phyloP scores from a whole-genome alignment of 2,329 filamentous ascomycete species.

The Monosporascus sp. region DNA sequence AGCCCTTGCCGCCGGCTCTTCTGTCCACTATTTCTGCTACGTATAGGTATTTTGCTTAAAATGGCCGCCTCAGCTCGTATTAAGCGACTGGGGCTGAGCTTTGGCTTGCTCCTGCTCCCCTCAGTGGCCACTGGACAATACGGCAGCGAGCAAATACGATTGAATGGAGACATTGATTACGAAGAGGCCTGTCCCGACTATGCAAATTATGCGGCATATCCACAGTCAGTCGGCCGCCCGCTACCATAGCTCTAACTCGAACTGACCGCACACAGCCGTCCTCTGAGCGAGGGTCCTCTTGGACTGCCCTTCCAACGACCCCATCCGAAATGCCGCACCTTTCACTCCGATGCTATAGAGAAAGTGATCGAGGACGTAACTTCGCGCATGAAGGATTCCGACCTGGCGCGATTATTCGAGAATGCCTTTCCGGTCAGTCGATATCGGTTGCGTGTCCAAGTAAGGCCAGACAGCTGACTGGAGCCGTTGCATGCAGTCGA shows the following conservation, averaged over 20 bases:
- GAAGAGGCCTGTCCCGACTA: conserved; percentile 59
- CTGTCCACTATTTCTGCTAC: no score
- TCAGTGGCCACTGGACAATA: conserved; percentile 13
- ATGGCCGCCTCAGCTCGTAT: no score
- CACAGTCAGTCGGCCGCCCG: conserved; percentile 44
- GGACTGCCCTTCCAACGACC: conserved; percentile 83
- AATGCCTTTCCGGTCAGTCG: conserved; percentile 70
- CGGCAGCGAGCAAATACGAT: conserved; percentile 26
- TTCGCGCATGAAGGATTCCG: conserved; percentile 72
- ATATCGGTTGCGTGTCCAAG: neutral
- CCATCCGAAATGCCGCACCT: conserved; percentile 75
- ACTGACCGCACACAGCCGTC: conserved; percentile 48
- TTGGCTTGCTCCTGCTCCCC: conserved; percentile 6
- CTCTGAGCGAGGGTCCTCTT: conserved; percentile 74
- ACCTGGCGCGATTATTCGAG: conserved; percentile 87
- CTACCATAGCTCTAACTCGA: conserved; percentile 6
- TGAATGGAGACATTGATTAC: conserved; percentile 26
- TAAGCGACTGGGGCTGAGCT: no score
- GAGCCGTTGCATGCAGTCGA: conserved; percentile 45
- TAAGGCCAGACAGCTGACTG: conserved; percentile 5
- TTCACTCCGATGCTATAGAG: conserved; percentile 81
- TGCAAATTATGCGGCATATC: conserved; percentile 50
- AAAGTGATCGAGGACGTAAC: conserved; percentile 81
- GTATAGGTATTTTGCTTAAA: no score
- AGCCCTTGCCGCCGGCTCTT: no score